Percentiles rank a stretch among this genome's conserved stretches.
These are phyloP conservation scores for Thielaviopsis euricoi DNA, from an alignment of 2,329 filamentous ascomycete genomes.

Conservation along the genomic window DNA sequence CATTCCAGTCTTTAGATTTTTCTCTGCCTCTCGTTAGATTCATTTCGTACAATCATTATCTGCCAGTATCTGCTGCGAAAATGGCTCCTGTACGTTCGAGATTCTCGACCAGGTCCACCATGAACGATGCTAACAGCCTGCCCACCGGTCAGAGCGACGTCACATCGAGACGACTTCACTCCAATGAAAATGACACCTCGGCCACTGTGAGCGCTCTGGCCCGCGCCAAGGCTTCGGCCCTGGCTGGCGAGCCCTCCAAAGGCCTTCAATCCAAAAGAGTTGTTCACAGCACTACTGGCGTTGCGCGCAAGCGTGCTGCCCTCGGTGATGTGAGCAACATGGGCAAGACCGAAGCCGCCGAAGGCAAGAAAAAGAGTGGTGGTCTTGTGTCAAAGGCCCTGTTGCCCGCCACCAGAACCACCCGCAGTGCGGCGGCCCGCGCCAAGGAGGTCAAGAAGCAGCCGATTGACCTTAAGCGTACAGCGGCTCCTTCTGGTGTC, in stretches of 20 bases:
- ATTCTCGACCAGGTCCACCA: neutral
- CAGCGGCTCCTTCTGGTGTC: conserved; percentile 54
- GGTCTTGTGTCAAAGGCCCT: conserved; percentile 65
- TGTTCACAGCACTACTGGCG: conserved; percentile 31
- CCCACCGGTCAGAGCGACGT: conserved; percentile 12
- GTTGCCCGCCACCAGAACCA: conserved; percentile 65
- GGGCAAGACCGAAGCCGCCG: conserved; percentile 54
- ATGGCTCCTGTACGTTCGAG: conserved; percentile 24
- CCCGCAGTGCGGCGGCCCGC: conserved; percentile 41
- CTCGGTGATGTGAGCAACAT: conserved; percentile 95
- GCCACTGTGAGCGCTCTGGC: conserved; percentile 66
- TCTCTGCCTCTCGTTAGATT: conserved; percentile 2
- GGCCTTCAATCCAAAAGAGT: conserved; percentile 57
- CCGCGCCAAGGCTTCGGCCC: conserved; percentile 74
- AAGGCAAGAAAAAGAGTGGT: conserved; percentile 60
- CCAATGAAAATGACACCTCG: conserved; percentile 95
- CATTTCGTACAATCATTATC: conserved; percentile 5
- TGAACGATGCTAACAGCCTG: neutral
- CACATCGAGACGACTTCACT: conserved; percentile 40
- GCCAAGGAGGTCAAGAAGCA: conserved; percentile 55
- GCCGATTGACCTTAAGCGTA: conserved; percentile 47
- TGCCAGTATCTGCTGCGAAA: conserved; percentile 13
- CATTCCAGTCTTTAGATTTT: neutral
- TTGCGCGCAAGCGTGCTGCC: conserved; percentile 57
- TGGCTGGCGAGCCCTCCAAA: conserved; percentile 40